Evolutionary conservation across 306 rosid species (phyloP), one percentile per base, ranked within the genome.

Genomic region (Crataegus laevigata): DNA sequence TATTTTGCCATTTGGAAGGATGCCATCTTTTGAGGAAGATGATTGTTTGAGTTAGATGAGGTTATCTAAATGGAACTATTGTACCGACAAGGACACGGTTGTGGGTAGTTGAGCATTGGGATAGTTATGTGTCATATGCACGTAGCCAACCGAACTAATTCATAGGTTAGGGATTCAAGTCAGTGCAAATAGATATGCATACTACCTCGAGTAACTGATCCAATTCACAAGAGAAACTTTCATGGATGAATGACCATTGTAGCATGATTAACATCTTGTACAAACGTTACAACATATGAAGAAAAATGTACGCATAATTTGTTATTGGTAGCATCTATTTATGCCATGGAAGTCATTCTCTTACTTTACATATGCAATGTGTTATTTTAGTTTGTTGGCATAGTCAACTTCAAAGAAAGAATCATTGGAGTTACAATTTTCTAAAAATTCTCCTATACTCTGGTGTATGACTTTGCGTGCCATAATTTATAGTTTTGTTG

Each of bases 1-100:
- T 79, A 85, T 21, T 43, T 66, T 2, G 76, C 86, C 80, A 82
- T 54, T 63, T 66, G 77, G 62, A 75, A 83, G 57, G 71, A 59
- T 8, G 71, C 68, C 86, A 81, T 83, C 22, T 74, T 69, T 47
- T 55, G 19, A 54, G 12, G 68, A 50, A 68, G 22, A 34, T 10
- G 71, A 66, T 4, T 21, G 40, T 34, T 26, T 17, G 32, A 52
- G 45, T 18, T 45, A 30, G 74, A 61, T 61, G 38, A 28, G 32
- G 12, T 9, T 4, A 58, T 29, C 73, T 29, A 28, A 50, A 17
- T 59, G 32, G 26, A 59, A 59, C 12, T 59, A 22, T 10, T 57
- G 61, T n/a, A 47, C 13, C 1, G 25, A 26, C 5, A 25, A 25
- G 54, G n/a, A 47, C 54, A 47, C 21, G 24, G 2, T 22, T 15